These are phyloP conservation scores for Botryotinia calthae DNA, from an alignment of 2,329 filamentous ascomycete genomes.

Conservation along the genomic window DNA sequence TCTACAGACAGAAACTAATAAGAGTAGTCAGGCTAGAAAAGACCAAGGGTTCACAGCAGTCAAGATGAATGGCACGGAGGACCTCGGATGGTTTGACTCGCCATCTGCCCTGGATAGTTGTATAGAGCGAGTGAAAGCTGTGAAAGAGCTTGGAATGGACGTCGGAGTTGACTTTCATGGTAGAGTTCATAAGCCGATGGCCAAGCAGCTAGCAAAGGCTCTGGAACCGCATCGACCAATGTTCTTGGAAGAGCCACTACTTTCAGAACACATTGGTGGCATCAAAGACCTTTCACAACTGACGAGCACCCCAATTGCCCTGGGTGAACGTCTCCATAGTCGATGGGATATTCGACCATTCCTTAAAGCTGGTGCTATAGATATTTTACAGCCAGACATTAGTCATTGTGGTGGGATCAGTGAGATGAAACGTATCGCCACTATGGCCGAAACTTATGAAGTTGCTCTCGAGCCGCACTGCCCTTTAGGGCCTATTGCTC, in stretches of 20 bases:
- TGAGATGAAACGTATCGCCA: conserved; percentile 66
- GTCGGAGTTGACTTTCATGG: conserved; percentile 77
- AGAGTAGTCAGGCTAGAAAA: conserved; percentile 51
- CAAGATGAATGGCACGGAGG: conserved; percentile 80
- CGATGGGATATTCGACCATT: conserved; percentile 74
- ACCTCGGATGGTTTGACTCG: conserved; percentile 73
- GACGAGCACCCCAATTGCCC: conserved; percentile 63
- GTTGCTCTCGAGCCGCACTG: conserved; percentile 72
- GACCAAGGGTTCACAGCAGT: conserved; percentile 63
- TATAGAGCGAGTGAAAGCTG: conserved; percentile 64
- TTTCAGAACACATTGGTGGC: conserved; percentile 59
- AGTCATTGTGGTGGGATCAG: conserved; percentile 71
- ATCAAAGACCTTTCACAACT: conserved; percentile 59
- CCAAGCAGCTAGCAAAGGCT: conserved; percentile 67
- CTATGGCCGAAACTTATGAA: conserved; percentile 71
- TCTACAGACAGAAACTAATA: conserved; percentile 19
- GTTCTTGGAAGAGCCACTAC: conserved; percentile 74
- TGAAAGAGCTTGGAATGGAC: conserved; percentile 69
- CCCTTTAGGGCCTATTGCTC: conserved; percentile 68
- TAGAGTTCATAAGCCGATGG: conserved; percentile 76
- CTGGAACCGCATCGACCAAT: conserved; percentile 67
- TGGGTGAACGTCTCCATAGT: conserved; percentile 69
- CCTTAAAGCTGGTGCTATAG: conserved; percentile 64
- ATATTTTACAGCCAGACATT: conserved; percentile 72
- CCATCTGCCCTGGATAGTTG: conserved; percentile 60